Evolutionary conservation across 805 yeast species (phyloP).

Genomic region (Teunomyces funiuensis): DNA sequence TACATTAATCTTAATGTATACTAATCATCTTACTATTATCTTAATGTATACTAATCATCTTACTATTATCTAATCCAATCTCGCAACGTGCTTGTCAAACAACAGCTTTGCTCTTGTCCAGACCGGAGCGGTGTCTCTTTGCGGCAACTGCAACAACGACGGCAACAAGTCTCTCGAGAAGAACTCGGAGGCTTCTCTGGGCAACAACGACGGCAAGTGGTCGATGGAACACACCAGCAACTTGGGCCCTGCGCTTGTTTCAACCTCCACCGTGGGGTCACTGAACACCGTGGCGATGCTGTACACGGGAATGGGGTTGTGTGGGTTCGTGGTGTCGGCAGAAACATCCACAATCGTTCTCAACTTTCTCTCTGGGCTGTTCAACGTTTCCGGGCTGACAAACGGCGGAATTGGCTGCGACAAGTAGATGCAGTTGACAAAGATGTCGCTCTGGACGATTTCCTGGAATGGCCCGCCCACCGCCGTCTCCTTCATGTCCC

Average conservation of each 20-base stretch:
- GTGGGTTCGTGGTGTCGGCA: slow-evolving; percentile 98
- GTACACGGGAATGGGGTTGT: slow-evolving; percentile 96
- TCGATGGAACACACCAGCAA: slow-evolving; percentile 92
- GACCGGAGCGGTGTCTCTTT: slow-evolving; percentile 80
- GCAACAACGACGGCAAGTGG: slow-evolving; percentile 91
- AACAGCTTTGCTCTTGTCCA: slow-evolving; percentile 88
- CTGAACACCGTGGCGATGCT: slow-evolving; percentile 84
- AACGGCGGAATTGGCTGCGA: slow-evolving; percentile 94
- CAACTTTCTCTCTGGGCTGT: slow-evolving; percentile 67
- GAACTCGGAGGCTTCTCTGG: slow-evolving; percentile 95
- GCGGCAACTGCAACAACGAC: slow-evolving; percentile 77
- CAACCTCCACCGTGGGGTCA: slow-evolving; percentile 86
- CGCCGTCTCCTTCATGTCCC: slow-evolving; percentile 98
- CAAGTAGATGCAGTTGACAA: slow-evolving; percentile 93
- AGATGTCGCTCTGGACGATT: slow-evolving; percentile 83
- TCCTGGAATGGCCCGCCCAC: slow-evolving; percentile 97
- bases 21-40: too few relatives aligned
- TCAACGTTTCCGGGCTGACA: slow-evolving; percentile 66
- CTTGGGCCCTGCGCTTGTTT: slow-evolving; percentile 77
- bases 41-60: neutral
- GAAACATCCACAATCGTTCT: slow-evolving; percentile 96
- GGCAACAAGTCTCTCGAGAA: slow-evolving; percentile 88
- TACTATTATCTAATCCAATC: slow-evolving; percentile 50
- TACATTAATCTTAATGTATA: too few relatives aligned
- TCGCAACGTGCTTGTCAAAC: slow-evolving; percentile 80